Evolutionary conservation across 495 filamentous ascomycete species (phyloP).

Genomic region (Aspergillus sclerotiicarbonarius): DNA sequence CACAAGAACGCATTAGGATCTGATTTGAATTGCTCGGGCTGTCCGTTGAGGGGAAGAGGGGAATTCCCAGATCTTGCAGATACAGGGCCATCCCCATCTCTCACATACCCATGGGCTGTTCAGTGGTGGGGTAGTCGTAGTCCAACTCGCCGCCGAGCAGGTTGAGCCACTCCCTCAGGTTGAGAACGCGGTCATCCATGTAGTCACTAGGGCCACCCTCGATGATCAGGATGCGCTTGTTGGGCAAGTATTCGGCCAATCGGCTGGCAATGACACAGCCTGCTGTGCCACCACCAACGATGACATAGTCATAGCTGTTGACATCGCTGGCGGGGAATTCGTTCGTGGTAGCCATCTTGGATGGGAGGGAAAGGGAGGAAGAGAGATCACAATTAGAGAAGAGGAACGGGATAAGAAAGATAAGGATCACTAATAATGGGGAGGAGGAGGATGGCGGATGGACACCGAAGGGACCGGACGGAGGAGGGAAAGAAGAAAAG

Average conservation of each 20-base stretch:
- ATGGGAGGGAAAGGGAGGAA: conserved; percentile 5
- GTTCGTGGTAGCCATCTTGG: conserved; percentile 58
- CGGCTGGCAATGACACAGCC: conserved; percentile 80
- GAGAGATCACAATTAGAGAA: not conserved
- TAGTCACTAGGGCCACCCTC: conserved; percentile 63
- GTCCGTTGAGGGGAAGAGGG: not conserved
- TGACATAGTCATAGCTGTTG: conserved; percentile 78
- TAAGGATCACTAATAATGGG: not conserved
- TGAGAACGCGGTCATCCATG: conserved; percentile 66
- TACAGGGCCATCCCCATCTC: no score
- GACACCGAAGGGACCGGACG: not conserved
- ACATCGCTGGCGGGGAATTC: conserved; percentile 57
- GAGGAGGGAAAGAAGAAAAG: conserved; percentile 2
- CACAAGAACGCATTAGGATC: conserved; percentile 10
- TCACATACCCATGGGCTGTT: conserved; percentile 69
- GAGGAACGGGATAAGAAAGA: conserved; percentile 7
- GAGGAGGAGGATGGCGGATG: conserved; percentile 7
- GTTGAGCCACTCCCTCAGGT: conserved; percentile 76
- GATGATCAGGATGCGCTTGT: conserved; percentile 63
- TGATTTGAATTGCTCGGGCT: not conserved
- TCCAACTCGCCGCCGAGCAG: conserved; percentile 78
- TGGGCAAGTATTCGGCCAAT: conserved; percentile 63
- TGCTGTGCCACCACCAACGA: conserved; percentile 84
- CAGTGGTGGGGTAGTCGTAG: conserved; percentile 82
- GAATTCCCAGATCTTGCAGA: conserved; percentile 3